These are phyloP conservation scores for Cephaloascus albidus DNA, from an alignment of 805 yeast species.

Conservation along the genomic window DNA sequence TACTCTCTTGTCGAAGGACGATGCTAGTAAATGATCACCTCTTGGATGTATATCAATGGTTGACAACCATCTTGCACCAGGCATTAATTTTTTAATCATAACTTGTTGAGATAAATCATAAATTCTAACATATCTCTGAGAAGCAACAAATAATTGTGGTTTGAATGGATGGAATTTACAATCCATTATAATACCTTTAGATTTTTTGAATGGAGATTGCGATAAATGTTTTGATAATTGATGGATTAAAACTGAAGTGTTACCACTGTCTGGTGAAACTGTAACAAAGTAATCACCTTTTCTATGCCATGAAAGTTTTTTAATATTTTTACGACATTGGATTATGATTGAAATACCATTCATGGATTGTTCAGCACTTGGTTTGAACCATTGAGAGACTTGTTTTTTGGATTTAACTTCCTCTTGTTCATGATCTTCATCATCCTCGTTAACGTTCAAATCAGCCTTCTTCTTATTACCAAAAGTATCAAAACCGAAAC, in stretches of 20 bases:
- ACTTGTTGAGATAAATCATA: constrained; percentile 86
- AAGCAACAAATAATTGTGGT: constrained; percentile 88
- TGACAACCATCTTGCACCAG: constrained; percentile 95
- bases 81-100: constrained; percentile 73
- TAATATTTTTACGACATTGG: constrained; percentile 56
- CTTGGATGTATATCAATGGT: constrained; percentile 90
- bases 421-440: constrained; percentile 24
- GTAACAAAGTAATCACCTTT: constrained; percentile 95
- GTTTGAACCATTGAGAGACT: constrained; percentile 78
- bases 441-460: constrained; percentile 27
- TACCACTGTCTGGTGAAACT: constrained; percentile 89
- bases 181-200: constrained; percentile 91
- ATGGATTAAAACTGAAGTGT: constrained; percentile 85
- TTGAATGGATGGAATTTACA: constrained; percentile 95
- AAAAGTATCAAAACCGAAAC: constrained; percentile 78
- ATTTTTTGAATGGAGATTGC: constrained; percentile 89
- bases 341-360: constrained; percentile 70
- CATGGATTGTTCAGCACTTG: constrained; percentile 46
- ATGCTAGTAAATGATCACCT: constrained; percentile 89
- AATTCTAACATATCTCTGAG: constrained; percentile 85
- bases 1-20: constrained; percentile 89
- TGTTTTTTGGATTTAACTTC: constrained; percentile 28
- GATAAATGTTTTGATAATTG: constrained; percentile 90
- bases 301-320: constrained; percentile 89
- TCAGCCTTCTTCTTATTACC: constrained; percentile 40